These are phyloP conservation scores for Talaromyces sp. DNA, from an alignment of 2,329 filamentous ascomycete species.

Conservation along the genomic window DNA sequence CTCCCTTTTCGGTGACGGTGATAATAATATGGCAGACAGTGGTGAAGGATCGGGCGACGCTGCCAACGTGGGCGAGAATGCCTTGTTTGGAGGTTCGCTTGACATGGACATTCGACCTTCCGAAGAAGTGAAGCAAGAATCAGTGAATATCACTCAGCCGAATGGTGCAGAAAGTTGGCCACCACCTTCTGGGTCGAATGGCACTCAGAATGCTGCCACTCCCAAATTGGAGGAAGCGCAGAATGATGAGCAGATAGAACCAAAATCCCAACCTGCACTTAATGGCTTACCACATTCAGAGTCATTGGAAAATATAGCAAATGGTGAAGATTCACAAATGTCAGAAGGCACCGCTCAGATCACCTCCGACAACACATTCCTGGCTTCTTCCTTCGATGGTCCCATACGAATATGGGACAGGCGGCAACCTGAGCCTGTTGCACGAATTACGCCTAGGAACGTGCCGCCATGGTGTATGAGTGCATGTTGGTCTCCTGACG, in stretches of 20 bases:
- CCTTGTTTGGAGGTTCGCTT: slow-evolving; percentile 74
- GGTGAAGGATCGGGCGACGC: slow-evolving; percentile 52
- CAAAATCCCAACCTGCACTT: slow-evolving; percentile 21
- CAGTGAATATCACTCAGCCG: slow-evolving; percentile 25
- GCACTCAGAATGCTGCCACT: not conserved
- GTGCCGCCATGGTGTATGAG: slow-evolving; percentile 97
- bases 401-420: slow-evolving; percentile 49
- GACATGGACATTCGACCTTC: slow-evolving; percentile 56
- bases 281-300: slow-evolving; percentile 46
- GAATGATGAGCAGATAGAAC: slow-evolving; percentile 25
- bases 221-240: slow-evolving; percentile 1
- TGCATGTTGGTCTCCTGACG: slow-evolving; percentile 92
- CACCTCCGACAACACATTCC: slow-evolving; percentile 67
- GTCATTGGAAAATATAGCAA: slow-evolving; percentile 31
- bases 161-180: slow-evolving; percentile 19
- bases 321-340: slow-evolving; percentile 26
- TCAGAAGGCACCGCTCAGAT: slow-evolving; percentile 46
- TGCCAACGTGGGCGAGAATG: slow-evolving; percentile 78
- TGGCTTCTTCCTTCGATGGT: slow-evolving; percentile 63
- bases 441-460: slow-evolving; percentile 69
- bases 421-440: slow-evolving; percentile 70
- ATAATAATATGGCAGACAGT: slow-evolving; percentile 49
- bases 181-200: slow-evolving; percentile 22
- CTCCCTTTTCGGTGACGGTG: slow-evolving; percentile 83
- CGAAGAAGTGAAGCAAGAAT: slow-evolving; percentile 38